Evolutionary conservation across 2,329 filamentous ascomycete species (phyloP).

Genomic region (Dothistroma pini): DNA sequence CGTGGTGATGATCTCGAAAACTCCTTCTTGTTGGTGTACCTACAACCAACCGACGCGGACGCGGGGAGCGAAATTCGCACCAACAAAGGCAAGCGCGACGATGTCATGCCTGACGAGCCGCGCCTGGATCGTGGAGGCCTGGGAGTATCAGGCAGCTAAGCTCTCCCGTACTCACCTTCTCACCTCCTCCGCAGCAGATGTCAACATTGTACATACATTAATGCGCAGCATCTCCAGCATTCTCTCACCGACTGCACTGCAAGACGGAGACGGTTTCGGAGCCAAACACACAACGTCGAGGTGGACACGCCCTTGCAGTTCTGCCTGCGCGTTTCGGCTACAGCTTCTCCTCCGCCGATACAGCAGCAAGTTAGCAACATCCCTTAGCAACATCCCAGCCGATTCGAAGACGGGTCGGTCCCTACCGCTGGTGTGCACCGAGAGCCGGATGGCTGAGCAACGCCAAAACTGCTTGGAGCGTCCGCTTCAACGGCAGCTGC

Average conservation of each 20-base stretch:
- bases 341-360: neutral
- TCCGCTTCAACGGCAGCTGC: neutral
- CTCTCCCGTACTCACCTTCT: neutral
- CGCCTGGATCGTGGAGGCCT: neutral
- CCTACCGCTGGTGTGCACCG: neutral
- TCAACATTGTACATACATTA: neutral
- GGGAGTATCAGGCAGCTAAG: neutral
- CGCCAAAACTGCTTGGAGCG: neutral
- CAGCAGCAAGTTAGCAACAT: neutral
- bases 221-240: neutral
- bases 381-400: no score
- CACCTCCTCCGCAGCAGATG: neutral
- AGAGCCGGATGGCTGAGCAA: neutral
- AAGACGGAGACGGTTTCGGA: neutral
- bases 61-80: conserved; percentile 3
- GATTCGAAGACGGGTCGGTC: neutral
- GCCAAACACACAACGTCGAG: neutral
- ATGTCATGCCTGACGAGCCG: no score
- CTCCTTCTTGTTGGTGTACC: neutral
- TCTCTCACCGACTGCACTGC: neutral
- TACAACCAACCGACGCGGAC: neutral
- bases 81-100: neutral
- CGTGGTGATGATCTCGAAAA: neutral
- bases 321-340: neutral
- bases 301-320: neutral